Base-by-base conservation (phyloP, 164 flowering plant species). In the Magnolia officinalis region DNA sequence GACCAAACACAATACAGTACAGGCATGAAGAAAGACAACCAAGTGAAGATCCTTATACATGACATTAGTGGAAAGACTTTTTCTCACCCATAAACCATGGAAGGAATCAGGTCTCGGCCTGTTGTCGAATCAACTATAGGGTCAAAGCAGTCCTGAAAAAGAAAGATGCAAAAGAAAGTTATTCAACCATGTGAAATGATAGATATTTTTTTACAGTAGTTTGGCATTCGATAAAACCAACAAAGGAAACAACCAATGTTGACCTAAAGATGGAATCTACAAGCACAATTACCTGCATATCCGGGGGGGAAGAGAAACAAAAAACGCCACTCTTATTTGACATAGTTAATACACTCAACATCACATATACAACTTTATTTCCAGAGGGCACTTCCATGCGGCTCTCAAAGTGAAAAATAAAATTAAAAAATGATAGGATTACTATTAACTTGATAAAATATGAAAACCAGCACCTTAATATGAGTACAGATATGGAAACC, bases 71-170 rank as follows among this genome's bases (percentile, higher is more conserved):
- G 18, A 71, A 31, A n/a, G 55, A 31, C 11, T 7, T 69, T 16
- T 67, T 20, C 90, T 89, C 77, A 96, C 99, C 98, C 99, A 78
- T 85, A 83, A 75, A 92, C 93, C 94, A 96, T 91, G 23, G 84
- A 71, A 0, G 98, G 96, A 24, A 96, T 94, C 21, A 94, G 87
- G 80, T 96, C 98, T n/a, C 82, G 83, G 2, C 83, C 82, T 66
- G 89, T 73, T 51, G 78, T 80, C 70, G 84, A 58, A 69, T 91
- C 92, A 74, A 83, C 80, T 55, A 96, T 94, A 4, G 95, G 98
- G 78, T 86, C 91, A 86, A 96, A 96, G 13, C 83, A 79, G 29
- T 86, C 86, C 91, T 88, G 78, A 61, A 74, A 70, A 69, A 65
- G 49, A 74, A 58, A 61, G 65, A 75, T 19, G 23, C 6, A 50